These are phyloP conservation scores for Tetrastigma voinierianum DNA, from an alignment of 164 flowering plant genomes.

Conservation along the genomic window DNA sequence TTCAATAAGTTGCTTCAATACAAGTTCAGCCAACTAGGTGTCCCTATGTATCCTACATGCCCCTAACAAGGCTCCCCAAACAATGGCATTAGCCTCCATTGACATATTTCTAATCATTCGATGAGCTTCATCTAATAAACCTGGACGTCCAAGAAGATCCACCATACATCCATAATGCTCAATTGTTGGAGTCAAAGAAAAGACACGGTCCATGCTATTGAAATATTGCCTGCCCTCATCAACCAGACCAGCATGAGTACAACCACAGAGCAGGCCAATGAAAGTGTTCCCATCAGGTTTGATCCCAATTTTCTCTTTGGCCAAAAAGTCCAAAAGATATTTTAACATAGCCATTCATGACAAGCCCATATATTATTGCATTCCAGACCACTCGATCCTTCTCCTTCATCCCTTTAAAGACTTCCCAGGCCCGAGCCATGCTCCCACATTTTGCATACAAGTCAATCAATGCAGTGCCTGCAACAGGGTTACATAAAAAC, in stretches of 20 bases:
- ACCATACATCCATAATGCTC: conserved; percentile 44
- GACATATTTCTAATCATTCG: conserved; percentile 30
- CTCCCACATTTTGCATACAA: conserved; percentile 40
- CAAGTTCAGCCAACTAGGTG: conserved; percentile 26
- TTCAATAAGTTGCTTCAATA: conserved; percentile 21
- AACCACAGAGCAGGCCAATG: conserved; percentile 32
- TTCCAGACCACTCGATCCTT: conserved; percentile 33
- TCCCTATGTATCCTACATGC: conserved; percentile 31
- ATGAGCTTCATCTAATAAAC: conserved; percentile 32
- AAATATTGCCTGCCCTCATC: conserved; percentile 29
- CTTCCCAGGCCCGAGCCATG: conserved; percentile 26
- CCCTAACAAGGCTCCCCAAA: conserved; percentile 38
- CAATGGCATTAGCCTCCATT: conserved; percentile 32
- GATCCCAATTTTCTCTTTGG: conserved; percentile 29
- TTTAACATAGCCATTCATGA: conserved; percentile 31
- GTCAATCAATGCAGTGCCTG: conserved; percentile 40
- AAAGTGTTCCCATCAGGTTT: conserved; percentile 30
- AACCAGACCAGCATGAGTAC: conserved; percentile 39
- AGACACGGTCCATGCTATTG: conserved; percentile 21
- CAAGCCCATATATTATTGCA: conserved; percentile 28
- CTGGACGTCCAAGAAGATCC: conserved; percentile 35
- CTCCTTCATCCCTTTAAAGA: conserved; percentile 28
- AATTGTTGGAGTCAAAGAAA: conserved; percentile 19
- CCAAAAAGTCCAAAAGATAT: conserved; percentile 29
- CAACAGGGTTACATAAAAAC: conserved; percentile 24